Percentiles rank a stretch among this genome's conserved stretches.
These are phyloP conservation scores for Aphanomyces stellatus DNA, from an alignment of 352 stramenopile species.

Conservation along the genomic window DNA sequence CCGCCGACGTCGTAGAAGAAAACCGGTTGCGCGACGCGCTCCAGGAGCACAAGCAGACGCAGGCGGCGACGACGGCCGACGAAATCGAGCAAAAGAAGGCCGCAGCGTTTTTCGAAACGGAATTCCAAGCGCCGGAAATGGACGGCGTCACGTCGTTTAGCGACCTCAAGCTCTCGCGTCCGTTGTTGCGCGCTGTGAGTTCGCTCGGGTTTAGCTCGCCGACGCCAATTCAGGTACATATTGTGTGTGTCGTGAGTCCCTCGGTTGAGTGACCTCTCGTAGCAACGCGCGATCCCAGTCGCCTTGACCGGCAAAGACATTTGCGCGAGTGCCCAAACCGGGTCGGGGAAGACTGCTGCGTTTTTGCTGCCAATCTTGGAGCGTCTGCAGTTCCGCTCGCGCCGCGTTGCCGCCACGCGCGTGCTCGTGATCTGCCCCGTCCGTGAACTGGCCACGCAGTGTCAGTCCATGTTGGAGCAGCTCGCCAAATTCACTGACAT, in stretches of 20 bases:
- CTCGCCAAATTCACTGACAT: slow-evolving; percentile 95
- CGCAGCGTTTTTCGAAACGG: slow-evolving; percentile 70
- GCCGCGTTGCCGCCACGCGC: slow-evolving; percentile 79
- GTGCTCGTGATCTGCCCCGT: slow-evolving; percentile 97
- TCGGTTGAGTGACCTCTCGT: background rate
- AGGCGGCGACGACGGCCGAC: slow-evolving; percentile 48
- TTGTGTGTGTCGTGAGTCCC: background rate
- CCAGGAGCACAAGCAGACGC: slow-evolving; percentile 38
- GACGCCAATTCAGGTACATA: slow-evolving; percentile 83
- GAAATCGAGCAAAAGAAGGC: slow-evolving; percentile 74
- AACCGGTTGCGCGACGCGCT: slow-evolving; percentile 54
- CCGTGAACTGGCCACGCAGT: slow-evolving; percentile 95
- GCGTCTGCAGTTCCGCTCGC: slow-evolving; percentile 91
- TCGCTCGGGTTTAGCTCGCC: slow-evolving; percentile 96
- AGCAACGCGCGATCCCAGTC: slow-evolving; percentile 91
- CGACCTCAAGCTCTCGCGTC: slow-evolving; percentile 95
- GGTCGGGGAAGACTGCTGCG: slow-evolving; percentile 97
- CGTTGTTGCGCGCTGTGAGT: slow-evolving; percentile 94
- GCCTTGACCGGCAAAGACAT: slow-evolving; percentile 95
- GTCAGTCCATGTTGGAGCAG: slow-evolving; percentile 92
- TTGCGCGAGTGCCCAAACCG: slow-evolving; percentile 94
- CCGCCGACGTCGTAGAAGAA: slow-evolving; percentile 57
- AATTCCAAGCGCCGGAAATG: slow-evolving; percentile 70
- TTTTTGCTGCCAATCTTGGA: slow-evolving; percentile 98
- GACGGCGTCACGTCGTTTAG: slow-evolving; percentile 90